A percentile compares a stretch with the other conserved stretches of the same genome.
Evolutionary conservation across 495 filamentous ascomycete species (phyloP).

Genomic region (Rhizodiscina lignyota): DNA sequence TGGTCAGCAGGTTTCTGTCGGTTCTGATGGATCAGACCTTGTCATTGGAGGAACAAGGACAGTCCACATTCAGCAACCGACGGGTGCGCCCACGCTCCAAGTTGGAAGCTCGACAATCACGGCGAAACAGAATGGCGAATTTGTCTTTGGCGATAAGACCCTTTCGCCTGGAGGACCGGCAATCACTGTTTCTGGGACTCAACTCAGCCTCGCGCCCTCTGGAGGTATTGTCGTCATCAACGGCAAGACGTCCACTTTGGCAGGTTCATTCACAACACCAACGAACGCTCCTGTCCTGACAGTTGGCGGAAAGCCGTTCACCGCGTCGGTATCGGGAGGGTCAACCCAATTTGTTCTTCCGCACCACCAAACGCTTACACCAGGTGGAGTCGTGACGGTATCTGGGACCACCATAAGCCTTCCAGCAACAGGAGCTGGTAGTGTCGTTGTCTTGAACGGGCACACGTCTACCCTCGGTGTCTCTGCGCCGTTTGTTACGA

Average conservation of each 20-base stretch:
- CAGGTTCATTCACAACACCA: background rate
- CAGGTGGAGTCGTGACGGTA: conserved; percentile 8
- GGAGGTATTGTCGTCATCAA: background rate
- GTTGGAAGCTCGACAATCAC: conserved; percentile 9
- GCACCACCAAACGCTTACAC: conserved; percentile 7
- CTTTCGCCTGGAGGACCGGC: background rate
- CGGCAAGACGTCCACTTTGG: background rate
- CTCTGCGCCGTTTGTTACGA: background rate
- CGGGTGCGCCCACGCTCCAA: conserved; percentile 6
- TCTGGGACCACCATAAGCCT: conserved; percentile 9
- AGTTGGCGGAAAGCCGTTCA: background rate
- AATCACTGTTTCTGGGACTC: background rate
- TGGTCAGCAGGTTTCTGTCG: background rate
- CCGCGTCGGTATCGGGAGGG: background rate
- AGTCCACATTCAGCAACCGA: conserved; percentile 5
- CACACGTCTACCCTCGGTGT: background rate
- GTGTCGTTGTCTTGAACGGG: conserved; percentile 8
- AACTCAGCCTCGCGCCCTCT: background rate
- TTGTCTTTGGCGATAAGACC: conserved; percentile 4
- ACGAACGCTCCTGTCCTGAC: background rate
- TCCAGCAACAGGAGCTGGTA: conserved; percentile 7
- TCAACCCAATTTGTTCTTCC: conserved; percentile 1
- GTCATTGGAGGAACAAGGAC: background rate
- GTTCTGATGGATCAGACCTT: background rate
- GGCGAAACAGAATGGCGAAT: conserved; percentile 11